Evolutionary conservation across 2,329 filamentous ascomycete species (phyloP), one percentile per base, ranked within the genome.

Genomic region (Colletotrichum caudatum): DNA sequence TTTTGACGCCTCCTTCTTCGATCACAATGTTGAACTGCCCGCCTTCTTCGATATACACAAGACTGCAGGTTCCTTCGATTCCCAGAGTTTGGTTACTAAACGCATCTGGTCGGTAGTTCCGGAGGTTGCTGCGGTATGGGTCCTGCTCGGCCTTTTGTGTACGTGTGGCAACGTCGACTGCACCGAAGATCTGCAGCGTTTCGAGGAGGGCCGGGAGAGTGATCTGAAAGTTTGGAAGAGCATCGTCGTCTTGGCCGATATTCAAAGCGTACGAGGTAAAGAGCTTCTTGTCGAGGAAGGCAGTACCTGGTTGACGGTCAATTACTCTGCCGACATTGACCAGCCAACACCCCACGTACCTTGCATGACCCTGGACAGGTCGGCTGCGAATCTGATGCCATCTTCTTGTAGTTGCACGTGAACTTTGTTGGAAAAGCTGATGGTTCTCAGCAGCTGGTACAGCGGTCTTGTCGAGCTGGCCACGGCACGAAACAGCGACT

Each of bases 181-280:
- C 90, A 61, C 94, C 94, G 78, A 99, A 97, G 61, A 99, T 98
- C 78, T 98, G 95, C 9, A 99, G 87, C 0, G 95, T 97, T 82
- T 98, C 96, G 64, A 99, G 89, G 3, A 99, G 88, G 23, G 95
- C 93, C 5, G 92, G 87, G 11, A 99, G 88, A 2, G 94, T 96
- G 74, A 98, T 92, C 78, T 97, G 92, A 79, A 99, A 99, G 63
- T 88, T 89, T 9, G 93, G 91, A 39, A 89, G 86, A 5, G 79
- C 69, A 0, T 80, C 79, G 0, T 80, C 79, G 14, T 78, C 79
- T 7, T 74, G 76, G 35, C 80, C 83, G 70, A 83, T 84, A 74
- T 91, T 91, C 80, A 94, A 92, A 26, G 86, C 89, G 80, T 95
- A 99, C 23, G 91, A 92, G 54, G 93, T 94, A 83, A 99, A 99